phyloP scores from a whole-genome alignment of 2,329 filamentous ascomycete species.

The Magnaporthales sp. region DNA sequence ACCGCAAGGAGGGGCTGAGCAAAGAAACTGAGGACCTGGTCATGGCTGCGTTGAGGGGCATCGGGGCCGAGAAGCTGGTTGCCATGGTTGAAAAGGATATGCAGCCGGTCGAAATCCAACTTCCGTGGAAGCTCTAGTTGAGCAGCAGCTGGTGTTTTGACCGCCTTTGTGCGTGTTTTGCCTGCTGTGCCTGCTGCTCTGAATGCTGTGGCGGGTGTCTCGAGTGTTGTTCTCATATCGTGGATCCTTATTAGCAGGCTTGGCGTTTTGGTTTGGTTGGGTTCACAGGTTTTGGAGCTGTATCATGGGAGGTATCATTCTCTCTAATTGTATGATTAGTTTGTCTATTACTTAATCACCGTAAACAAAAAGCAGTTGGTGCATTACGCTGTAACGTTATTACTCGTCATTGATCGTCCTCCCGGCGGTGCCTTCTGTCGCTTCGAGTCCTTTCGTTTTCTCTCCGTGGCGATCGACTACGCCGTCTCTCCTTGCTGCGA shows the following conservation, averaged over 20 bases:
- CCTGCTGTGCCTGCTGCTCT: not conserved
- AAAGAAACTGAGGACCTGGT: slow-evolving; percentile 31
- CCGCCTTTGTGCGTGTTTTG: not conserved
- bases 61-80: slow-evolving; percentile 39
- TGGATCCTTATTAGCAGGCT: not conserved
- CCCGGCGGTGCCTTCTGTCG: not conserved
- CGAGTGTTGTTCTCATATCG: not conserved
- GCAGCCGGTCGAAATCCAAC: slow-evolving; percentile 38
- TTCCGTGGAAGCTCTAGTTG: slow-evolving; percentile 35
- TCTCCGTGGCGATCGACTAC: slow-evolving; percentile 1
- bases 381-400: not conserved
- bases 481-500: not conserved
- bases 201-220: not conserved
- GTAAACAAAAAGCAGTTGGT: not conserved
- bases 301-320: not conserved
- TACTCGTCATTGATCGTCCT: not conserved
- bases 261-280: slow-evolving; percentile 2
- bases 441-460: not conserved
- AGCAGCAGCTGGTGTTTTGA: not conserved
- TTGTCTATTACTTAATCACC: not conserved
- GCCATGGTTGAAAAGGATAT: slow-evolving; percentile 41
- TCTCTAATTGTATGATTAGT: not conserved
- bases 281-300: not conserved
- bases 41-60: slow-evolving; percentile 22
- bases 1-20: slow-evolving; percentile 50